These are phyloP conservation scores for Peniophora sp. DNA, from an alignment of 1,284 basidiomycete species.

Conservation along the genomic window DNA sequence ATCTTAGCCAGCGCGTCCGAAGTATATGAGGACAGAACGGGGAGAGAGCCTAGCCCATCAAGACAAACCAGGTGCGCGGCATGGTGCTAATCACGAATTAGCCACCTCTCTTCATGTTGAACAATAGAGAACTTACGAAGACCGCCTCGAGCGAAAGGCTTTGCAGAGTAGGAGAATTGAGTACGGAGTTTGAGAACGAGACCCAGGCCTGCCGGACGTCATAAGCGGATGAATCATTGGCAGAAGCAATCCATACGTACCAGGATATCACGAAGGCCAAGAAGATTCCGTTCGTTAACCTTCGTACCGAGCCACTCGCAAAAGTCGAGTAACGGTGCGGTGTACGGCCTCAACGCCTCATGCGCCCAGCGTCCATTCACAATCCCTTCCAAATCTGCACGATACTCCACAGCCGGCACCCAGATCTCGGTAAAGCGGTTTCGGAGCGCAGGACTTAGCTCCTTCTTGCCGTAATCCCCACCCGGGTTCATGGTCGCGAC, in stretches of 20 bases:
- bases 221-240: conserved; percentile 7
- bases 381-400: conserved; percentile 76
- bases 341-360: conserved; percentile 51
- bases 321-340: conserved; percentile 70
- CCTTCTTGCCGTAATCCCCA: conserved; percentile 99
- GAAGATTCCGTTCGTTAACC: conserved; percentile 60
- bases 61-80: conserved; percentile 83
- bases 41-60: conserved; percentile 76
- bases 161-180: conserved; percentile 24
- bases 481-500: conserved; percentile 99
- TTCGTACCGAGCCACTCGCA: conserved; percentile 71
- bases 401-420: conserved; percentile 85
- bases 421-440: conserved; percentile 99
- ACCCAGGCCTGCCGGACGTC: conserved; percentile 76
- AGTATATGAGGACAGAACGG: conserved; percentile 57
- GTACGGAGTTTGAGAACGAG: conserved; percentile 71
- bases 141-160: conserved; percentile 42
- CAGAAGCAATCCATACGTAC: conserved; percentile 35
- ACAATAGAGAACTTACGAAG: conserved; percentile 62
- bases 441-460: conserved; percentile 91
- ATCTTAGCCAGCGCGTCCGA: conserved; percentile 38
- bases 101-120: too few species aligned
- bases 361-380: conserved; percentile 68
- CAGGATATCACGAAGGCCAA: conserved; percentile 85
- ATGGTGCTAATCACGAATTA: conserved; percentile 53